phyloP scores from a whole-genome alignment of 139 green algal genomes.

The Chlorella sp. region DNA sequence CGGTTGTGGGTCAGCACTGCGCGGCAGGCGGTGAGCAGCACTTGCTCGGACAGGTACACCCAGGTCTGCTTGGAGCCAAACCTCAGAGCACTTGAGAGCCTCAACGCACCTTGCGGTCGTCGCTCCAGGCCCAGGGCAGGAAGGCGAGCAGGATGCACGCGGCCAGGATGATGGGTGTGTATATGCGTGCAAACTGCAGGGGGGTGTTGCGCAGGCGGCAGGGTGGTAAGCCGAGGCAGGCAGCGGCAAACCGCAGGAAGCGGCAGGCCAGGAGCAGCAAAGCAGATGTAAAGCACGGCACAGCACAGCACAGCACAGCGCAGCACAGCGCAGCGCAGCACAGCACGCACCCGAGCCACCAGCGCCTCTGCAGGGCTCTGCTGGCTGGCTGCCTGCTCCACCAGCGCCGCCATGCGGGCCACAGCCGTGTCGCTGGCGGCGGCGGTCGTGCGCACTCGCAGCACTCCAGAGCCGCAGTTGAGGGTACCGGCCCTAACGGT shows the following conservation, averaged over 20 bases:
- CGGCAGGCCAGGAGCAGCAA: no score
- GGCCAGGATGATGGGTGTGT: slow-evolving; percentile 77
- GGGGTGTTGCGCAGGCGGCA: no score
- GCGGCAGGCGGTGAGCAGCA: not conserved
- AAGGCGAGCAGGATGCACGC: slow-evolving; percentile 60
- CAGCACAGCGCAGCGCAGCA: not conserved
- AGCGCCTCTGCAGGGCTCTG: slow-evolving; percentile 58
- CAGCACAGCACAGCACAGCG: not conserved
- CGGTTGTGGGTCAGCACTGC: no score
- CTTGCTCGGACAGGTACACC: no score
- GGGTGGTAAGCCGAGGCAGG: no score
- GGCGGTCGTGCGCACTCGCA: slow-evolving; percentile 63
- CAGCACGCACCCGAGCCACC: slow-evolving; percentile 44
- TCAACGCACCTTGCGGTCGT: slow-evolving; percentile 12
- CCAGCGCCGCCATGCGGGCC: slow-evolving; percentile 65
- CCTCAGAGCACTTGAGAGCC: not conserved
- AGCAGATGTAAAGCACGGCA: not conserved
- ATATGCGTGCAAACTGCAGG: slow-evolving; percentile 65
- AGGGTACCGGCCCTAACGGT: slow-evolving; percentile 65
- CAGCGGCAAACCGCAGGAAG: no score
- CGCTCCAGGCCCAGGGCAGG: slow-evolving; percentile 45
- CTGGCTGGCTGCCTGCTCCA: slow-evolving; percentile 54
- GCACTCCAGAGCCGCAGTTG: slow-evolving; percentile 50
- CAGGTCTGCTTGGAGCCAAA: no score
- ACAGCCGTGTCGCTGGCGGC: slow-evolving; percentile 71